These are phyloP conservation scores for Leccinellum albellum DNA, from an alignment of 768 basidiomycete species.

Conservation along the genomic window DNA sequence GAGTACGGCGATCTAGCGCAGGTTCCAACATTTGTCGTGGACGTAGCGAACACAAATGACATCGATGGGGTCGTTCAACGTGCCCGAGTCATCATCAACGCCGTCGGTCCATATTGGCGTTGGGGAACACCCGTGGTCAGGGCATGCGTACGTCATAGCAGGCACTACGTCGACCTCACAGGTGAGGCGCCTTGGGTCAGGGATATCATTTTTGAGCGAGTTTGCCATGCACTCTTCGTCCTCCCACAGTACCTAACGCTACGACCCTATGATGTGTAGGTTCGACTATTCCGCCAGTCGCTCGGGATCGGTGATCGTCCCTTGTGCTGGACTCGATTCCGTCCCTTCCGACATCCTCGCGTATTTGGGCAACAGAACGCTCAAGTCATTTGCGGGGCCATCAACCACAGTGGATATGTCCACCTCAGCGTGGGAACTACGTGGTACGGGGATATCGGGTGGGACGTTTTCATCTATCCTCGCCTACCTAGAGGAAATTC, in stretches of 20 bases:
- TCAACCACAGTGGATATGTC: constrained; percentile 49
- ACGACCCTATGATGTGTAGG: constrained; percentile 34
- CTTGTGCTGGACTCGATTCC: constrained; percentile 75
- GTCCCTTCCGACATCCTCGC: constrained; percentile 70
- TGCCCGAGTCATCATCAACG: constrained; percentile 69
- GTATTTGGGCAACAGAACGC: constrained; percentile 64
- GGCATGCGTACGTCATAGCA: constrained; percentile 68
- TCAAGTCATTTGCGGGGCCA: constrained; percentile 46
- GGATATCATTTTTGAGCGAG: constrained; percentile 58
- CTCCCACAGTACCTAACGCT: constrained; percentile 5
- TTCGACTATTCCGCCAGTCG: constrained; percentile 70
- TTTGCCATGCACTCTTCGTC: constrained; percentile 12
- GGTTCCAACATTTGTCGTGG: constrained; percentile 50
- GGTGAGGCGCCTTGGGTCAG: constrained; percentile 69
- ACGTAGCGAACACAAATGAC: constrained; percentile 51
- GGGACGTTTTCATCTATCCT: constrained; percentile 36
- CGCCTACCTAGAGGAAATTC: constrained; percentile 30
- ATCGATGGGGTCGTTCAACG: constrained; percentile 55
- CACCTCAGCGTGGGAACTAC: constrained; percentile 43
- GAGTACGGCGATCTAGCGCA: constrained; percentile 41
- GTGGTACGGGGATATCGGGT: constrained; percentile 35
- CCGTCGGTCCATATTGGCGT: constrained; percentile 70
- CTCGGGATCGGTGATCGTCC: constrained; percentile 72
- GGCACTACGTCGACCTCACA: constrained; percentile 84
- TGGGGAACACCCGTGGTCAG: constrained; percentile 77